These are phyloP conservation scores for Xylariaceae sp. DNA, from an alignment of 2,329 filamentous ascomycete species.

Conservation along the genomic window DNA sequence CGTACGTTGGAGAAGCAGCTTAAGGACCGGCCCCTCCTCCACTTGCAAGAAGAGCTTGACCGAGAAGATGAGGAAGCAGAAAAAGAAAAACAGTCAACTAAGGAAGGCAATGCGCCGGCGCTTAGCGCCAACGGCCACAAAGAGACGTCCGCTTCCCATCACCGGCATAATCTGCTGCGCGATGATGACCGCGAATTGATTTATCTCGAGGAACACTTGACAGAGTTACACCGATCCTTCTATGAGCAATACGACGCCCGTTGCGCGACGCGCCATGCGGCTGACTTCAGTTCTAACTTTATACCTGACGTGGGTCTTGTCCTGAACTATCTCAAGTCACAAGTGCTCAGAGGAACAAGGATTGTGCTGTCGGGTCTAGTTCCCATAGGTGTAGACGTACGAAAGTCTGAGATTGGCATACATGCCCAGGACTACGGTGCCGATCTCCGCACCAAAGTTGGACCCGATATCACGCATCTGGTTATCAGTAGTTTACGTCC, in stretches of 20 bases:
- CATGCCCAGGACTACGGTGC: constrained; percentile 87
- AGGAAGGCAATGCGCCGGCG: constrained; percentile 40
- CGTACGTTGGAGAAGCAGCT: constrained; percentile 84
- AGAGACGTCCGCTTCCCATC: constrained; percentile 30
- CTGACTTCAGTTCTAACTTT: constrained; percentile 39
- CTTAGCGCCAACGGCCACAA: constrained; percentile 27
- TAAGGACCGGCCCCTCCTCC: constrained; percentile 79
- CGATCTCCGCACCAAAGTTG: constrained; percentile 50
- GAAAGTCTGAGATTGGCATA: constrained; percentile 76
- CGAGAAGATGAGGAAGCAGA: constrained; percentile 67
- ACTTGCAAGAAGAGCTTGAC: constrained; percentile 87
- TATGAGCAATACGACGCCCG: constrained; percentile 73
- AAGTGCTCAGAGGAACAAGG: constrained; percentile 66
- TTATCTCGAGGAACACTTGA: constrained; percentile 69
- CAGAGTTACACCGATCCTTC: constrained; percentile 69
- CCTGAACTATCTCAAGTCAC: constrained; percentile 74
- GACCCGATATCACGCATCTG: constrained; percentile 63
- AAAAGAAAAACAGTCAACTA: constrained; percentile 39
- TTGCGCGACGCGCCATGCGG: constrained; percentile 41
- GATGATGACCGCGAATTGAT: constrained; percentile 83
- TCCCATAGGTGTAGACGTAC: constrained; percentile 71
- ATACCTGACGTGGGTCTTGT: constrained; percentile 83
- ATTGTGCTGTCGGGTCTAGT: constrained; percentile 90
- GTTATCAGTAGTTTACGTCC: constrained; percentile 65
- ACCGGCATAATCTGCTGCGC: constrained; percentile 70